Evolutionary conservation across 768 basidiomycete genomes (phyloP).

Genomic region (Candolleomyces aberdarensis): DNA sequence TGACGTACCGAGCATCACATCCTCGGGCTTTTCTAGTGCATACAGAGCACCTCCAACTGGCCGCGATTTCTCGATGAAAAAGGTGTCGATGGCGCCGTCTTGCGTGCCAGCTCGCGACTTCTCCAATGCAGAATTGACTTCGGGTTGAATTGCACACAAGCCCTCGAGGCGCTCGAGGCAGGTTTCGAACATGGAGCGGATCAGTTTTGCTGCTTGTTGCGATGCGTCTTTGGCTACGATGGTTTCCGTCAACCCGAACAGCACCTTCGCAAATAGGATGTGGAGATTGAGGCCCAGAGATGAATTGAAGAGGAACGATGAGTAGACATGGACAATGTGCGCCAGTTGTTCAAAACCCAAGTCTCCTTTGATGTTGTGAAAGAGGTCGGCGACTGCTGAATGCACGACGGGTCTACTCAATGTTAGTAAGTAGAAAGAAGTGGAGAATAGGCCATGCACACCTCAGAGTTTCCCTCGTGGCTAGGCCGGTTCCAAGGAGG

Average conservation of each 20-base stretch:
- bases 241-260: constrained; percentile 84
- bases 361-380: constrained; percentile 87
- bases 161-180: constrained; percentile 84
- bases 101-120: constrained; percentile 45
- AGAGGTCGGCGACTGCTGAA: constrained; percentile 86
- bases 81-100: constrained; percentile 44
- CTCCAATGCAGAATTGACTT: constrained; percentile 46
- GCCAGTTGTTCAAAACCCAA: constrained; percentile 73
- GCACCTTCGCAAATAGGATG: constrained; percentile 88
- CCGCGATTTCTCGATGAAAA: constrained; percentile 80
- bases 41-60: constrained; percentile 78
- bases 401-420: constrained; percentile 68
- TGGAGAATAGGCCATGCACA: constrained; percentile 26
- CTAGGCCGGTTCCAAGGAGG: constrained; percentile 79
- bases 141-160: constrained; percentile 61
- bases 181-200: constrained; percentile 76
- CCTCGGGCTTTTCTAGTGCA: constrained; percentile 79
- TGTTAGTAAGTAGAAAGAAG: constrained; percentile 2
- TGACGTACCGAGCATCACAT: constrained; percentile 69
- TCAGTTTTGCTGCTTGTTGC: constrained; percentile 63
- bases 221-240: constrained; percentile 74
- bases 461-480: constrained; percentile 84
- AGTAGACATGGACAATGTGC: constrained; percentile 79
- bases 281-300: constrained; percentile 78
- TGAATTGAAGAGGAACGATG: constrained; percentile 86